Conservation (phyloP, 495 filamentous ascomycete genomes). For the Annulohypoxylon bovei region DNA sequence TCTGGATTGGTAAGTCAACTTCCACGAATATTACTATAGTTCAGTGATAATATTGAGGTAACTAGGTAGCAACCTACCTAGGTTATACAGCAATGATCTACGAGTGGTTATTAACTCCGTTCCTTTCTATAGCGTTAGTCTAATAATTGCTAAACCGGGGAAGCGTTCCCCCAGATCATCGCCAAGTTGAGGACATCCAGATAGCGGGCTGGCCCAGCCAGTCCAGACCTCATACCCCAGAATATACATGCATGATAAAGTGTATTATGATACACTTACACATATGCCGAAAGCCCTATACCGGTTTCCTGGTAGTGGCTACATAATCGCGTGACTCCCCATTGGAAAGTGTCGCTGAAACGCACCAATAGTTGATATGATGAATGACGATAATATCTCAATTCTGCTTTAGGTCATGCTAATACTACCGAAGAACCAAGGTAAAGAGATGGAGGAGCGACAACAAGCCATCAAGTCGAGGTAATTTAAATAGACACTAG, state of each 20-base stretch:
- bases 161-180: slow-evolving; percentile 10
- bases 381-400: background rate
- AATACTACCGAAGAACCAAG: slow-evolving; percentile 14
- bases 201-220: background rate
- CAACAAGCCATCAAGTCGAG: background rate
- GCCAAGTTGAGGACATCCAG: slow-evolving; percentile 29
- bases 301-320: slow-evolving; percentile 17
- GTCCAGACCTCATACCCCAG: slow-evolving; percentile 7
- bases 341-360: slow-evolving; percentile 11
- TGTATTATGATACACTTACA: background rate
- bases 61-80: background rate
- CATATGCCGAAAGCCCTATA: slow-evolving; percentile 9
- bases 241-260: slow-evolving; percentile 1
- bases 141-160: background rate
- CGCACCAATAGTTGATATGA: slow-evolving; percentile 1
- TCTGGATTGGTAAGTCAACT: no score
- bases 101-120: slow-evolving; percentile 4
- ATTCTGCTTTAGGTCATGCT: background rate
- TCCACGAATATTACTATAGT: background rate
- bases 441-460: background rate
- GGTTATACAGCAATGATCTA: background rate
- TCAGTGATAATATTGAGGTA: background rate
- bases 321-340: background rate
- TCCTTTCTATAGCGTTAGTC: background rate
- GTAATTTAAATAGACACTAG: slow-evolving; percentile 12